Conservation (phyloP, 2,329 filamentous ascomycete species). For the Alternaria sp. region DNA sequence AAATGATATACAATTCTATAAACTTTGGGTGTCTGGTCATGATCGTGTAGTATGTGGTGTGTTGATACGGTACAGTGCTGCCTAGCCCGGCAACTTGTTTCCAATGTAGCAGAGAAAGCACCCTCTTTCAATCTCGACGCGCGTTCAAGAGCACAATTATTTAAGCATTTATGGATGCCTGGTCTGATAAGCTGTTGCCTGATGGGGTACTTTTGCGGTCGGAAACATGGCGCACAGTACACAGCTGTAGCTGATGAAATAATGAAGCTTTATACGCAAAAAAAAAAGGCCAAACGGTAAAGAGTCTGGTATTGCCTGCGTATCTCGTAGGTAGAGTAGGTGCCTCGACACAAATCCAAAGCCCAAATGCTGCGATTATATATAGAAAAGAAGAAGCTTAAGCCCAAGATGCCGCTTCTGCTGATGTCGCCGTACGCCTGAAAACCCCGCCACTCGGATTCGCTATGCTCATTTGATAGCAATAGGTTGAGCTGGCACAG, state of each 20-base stretch:
- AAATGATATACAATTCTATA: neutral
- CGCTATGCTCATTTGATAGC: neutral
- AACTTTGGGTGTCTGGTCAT: neutral
- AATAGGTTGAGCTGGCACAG: neutral
- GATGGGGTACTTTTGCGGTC: neutral
- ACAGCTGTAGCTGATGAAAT: neutral
- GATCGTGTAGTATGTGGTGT: neutral
- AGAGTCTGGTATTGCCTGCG: conserved; percentile 19
- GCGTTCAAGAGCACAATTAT: neutral
- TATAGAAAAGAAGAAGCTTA: conserved; percentile 16
- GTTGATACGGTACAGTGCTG: neutral
- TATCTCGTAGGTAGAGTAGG: conserved; percentile 1
- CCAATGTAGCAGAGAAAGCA: neutral
- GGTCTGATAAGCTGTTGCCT: neutral
- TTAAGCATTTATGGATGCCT: neutral
- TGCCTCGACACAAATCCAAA: conserved; percentile 16
- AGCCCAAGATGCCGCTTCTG: conserved; percentile 17
- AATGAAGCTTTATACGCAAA: neutral
- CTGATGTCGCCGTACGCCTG: conserved; percentile 33
- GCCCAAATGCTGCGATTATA: conserved; percentile 19
- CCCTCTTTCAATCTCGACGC: neutral
- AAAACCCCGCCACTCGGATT: conserved; percentile 7
- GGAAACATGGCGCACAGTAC: neutral
- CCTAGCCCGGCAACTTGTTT: neutral
- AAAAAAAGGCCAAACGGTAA: conserved; percentile 2